Evolutionary conservation across 129 eudicot species (phyloP).

Genomic region (Mikania micrantha): DNA sequence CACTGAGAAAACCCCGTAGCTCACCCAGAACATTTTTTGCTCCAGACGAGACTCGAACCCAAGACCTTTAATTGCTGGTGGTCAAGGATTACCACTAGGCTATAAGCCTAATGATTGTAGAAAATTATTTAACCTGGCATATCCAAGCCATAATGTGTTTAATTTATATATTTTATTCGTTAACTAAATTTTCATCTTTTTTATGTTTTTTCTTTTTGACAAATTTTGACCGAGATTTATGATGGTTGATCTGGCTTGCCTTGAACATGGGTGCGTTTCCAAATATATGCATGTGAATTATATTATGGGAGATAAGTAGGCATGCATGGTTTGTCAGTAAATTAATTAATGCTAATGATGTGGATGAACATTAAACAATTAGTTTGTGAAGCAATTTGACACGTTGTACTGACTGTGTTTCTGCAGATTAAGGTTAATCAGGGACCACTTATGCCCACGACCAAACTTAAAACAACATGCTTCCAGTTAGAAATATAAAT

Average conservation of each 20-base stretch:
- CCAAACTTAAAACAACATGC: not conserved
- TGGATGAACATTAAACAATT: constrained; percentile 14
- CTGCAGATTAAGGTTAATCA: constrained; percentile 20
- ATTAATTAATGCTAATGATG: constrained; percentile 11
- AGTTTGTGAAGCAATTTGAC: constrained; percentile 14
- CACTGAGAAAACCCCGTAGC: too few relatives aligned
- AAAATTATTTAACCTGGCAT: too few relatives aligned
- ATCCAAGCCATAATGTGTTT: too few relatives aligned
- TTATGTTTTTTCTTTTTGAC: too few relatives aligned
- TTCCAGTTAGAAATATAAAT: not conserved
- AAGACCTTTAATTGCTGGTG: too few relatives aligned
- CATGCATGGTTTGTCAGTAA: constrained; percentile 25
- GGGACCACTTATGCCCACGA: constrained; percentile 20
- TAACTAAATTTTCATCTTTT: too few relatives aligned
- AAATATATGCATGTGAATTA: constrained; percentile 13
- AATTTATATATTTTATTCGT: too few relatives aligned
- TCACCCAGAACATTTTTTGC: too few relatives aligned
- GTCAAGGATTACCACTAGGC: too few relatives aligned
- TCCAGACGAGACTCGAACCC: too few relatives aligned
- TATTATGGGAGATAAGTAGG: constrained; percentile 14
- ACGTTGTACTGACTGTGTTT: constrained; percentile 11
- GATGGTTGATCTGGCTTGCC: not conserved
- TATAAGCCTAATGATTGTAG: too few relatives aligned
- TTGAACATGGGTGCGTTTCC: not conserved
- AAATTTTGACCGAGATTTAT: not conserved